These are phyloP conservation scores for Primulina eburnea DNA, from an alignment of 257 asterid species.

Conservation along the genomic window DNA sequence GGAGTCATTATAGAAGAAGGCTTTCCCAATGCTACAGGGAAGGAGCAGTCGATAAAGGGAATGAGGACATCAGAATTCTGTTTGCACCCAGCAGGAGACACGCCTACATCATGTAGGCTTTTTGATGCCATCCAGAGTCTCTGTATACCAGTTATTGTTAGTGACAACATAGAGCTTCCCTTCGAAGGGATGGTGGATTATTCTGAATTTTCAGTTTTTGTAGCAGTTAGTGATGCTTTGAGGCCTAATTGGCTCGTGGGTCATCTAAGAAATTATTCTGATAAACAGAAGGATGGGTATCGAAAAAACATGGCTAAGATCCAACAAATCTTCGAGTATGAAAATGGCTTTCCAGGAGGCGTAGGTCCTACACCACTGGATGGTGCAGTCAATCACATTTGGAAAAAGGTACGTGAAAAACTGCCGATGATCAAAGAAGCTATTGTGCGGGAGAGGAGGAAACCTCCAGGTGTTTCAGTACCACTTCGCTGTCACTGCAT, in stretches of 20 bases:
- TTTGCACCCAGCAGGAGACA: slow-evolving; percentile 95
- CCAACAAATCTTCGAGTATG: slow-evolving; percentile 66
- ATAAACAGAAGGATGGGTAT: slow-evolving; percentile 52
- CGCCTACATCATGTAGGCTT: slow-evolving; percentile 90
- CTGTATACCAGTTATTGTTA: slow-evolving; percentile 83
- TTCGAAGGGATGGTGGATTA: slow-evolving; percentile 89
- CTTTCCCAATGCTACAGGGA: slow-evolving; percentile 90
- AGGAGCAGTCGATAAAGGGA: slow-evolving; percentile 83
- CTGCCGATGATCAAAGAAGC: slow-evolving; percentile 77
- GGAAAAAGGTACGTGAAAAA: slow-evolving; percentile 80
- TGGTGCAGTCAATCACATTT: slow-evolving; percentile 81
- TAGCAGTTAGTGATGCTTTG: slow-evolving; percentile 75
- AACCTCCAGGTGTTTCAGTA: slow-evolving; percentile 65
- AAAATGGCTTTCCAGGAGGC: slow-evolving; percentile 64
- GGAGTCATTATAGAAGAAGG: slow-evolving; percentile 85
- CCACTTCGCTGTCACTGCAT: slow-evolving; percentile 86
- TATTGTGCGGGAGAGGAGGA: slow-evolving; percentile 72
- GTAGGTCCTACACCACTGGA: slow-evolving; percentile 53
- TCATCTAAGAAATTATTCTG: slow-evolving; percentile 60
- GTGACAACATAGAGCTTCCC: slow-evolving; percentile 89
- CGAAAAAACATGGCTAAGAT: slow-evolving; percentile 54
- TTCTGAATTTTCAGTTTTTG: slow-evolving; percentile 66
- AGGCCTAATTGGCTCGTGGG: slow-evolving; percentile 70
- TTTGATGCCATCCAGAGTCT: slow-evolving; percentile 94
- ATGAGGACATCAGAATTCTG: slow-evolving; percentile 92